Conservation (phyloP, 2,329 filamentous ascomycete species). For the Calonectria multiphialidica region DNA sequence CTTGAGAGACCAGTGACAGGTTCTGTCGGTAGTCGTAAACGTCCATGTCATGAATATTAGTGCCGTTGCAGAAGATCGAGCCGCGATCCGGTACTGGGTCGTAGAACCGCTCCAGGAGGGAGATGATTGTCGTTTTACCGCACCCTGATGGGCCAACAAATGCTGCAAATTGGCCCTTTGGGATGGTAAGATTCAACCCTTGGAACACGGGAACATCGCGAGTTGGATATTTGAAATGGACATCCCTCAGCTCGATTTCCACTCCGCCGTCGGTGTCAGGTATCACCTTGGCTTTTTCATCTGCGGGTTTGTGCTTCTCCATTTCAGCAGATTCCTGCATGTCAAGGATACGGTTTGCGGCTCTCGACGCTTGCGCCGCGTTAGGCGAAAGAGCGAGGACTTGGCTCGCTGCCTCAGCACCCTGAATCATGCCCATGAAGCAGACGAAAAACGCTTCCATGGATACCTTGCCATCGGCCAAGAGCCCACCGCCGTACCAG, state of each 20-base stretch:
- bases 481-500: constrained; percentile 57
- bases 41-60: constrained; percentile 27
- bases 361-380: constrained; percentile 34
- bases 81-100: constrained; percentile 14
- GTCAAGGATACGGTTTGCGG: constrained; percentile 46
- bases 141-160: constrained; percentile 30
- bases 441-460: constrained; percentile 65
- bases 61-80: constrained; percentile 27
- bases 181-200: constrained; percentile 40
- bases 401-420: constrained; percentile 55
- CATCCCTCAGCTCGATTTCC: constrained; percentile 35
- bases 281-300: background rate
- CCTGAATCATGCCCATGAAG: constrained; percentile 64
- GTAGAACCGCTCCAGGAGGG: constrained; percentile 46
- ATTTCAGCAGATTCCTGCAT: constrained; percentile 24
- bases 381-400: constrained; percentile 31
- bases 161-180: constrained; percentile 57
- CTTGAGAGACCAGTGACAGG: constrained; percentile 41
- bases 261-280: constrained; percentile 17
- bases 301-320: background rate
- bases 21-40: constrained; percentile 34
- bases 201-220: constrained; percentile 38
- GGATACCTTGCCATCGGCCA: constrained; percentile 46
- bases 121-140: constrained; percentile 47
- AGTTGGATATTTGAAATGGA: constrained; percentile 39